Conservation (phyloP, 225 moss, liverwort and hornwort genomes). For the Straminergon stramineum region DNA sequence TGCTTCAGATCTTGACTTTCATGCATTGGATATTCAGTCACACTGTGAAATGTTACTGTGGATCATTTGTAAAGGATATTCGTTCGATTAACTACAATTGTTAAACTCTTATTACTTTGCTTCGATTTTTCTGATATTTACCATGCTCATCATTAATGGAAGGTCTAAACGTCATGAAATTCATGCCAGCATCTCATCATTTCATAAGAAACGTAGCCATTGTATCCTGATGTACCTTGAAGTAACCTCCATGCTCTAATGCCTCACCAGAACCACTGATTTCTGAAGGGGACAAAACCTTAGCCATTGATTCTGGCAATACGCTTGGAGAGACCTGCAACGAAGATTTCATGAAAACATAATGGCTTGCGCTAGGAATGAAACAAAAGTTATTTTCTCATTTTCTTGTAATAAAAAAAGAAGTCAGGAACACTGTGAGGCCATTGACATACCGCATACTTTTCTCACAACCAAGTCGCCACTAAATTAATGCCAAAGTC, state of each 20-base stretch:
- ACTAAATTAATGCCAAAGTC: neutral
- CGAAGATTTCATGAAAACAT: neutral
- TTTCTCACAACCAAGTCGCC: neutral
- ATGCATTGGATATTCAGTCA: neutral
- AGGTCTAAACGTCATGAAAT: neutral
- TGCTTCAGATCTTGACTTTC: neutral
- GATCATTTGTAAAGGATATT: neutral
- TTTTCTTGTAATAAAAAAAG: neutral
- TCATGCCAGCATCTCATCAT: neutral
- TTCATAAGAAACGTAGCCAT: neutral
- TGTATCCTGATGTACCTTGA: conserved; percentile 44
- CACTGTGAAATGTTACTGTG: neutral
- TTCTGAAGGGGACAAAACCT: conserved; percentile 32
- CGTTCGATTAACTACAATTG: neutral
- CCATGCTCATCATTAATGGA: neutral
- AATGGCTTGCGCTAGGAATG: neutral
- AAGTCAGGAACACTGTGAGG: neutral
- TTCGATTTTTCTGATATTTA: neutral
- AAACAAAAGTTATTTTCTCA: neutral
- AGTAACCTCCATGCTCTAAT: conserved; percentile 59
- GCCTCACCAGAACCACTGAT: conserved; percentile 65
- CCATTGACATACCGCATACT: neutral
- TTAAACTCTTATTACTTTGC: neutral
- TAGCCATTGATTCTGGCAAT: conserved; percentile 23
- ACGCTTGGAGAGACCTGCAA: conserved; percentile 33